Conservation (phyloP, 352 stramenopile species). For the Phytophthora macrochlamydospora region DNA sequence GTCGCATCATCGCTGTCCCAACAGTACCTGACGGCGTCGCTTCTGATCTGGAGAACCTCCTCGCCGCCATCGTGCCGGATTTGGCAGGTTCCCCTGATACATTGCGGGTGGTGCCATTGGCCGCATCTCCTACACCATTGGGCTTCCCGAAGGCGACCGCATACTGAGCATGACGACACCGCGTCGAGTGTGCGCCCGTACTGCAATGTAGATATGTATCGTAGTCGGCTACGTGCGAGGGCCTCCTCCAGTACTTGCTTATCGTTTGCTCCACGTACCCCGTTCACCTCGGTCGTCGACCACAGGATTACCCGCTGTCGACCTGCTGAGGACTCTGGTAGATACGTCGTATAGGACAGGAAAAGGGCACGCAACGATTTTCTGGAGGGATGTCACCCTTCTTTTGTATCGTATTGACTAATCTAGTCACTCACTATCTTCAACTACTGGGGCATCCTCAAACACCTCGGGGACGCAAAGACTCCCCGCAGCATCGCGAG, state of each 20-base stretch:
- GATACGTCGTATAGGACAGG: neutral
- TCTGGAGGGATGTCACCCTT: too few relatives aligned
- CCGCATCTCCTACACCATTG: neutral
- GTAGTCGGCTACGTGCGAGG: neutral
- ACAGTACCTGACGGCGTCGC: too few relatives aligned
- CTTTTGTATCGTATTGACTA: too few relatives aligned
- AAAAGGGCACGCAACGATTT: too few relatives aligned
- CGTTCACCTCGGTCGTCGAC: neutral
- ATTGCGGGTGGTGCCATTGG: slow-evolving; percentile 5
- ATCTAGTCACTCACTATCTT: too few relatives aligned
- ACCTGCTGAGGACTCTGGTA: neutral
- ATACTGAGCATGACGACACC: neutral
- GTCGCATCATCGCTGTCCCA: neutral
- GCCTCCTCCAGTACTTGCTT: neutral
- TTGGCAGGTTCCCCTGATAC: neutral
- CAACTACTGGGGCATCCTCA: too few relatives aligned
- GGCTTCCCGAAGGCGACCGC: neutral
- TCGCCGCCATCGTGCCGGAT: neutral
- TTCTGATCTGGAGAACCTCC: too few relatives aligned
- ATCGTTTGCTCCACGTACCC: neutral
- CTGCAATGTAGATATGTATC: neutral
- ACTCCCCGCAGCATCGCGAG: too few relatives aligned
- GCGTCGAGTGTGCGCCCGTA: neutral
- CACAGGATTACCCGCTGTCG: neutral
- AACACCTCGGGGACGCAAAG: too few relatives aligned